phyloP scores from a whole-genome alignment of 345 rosid species.

The Eucalyptus regnans region DNA sequence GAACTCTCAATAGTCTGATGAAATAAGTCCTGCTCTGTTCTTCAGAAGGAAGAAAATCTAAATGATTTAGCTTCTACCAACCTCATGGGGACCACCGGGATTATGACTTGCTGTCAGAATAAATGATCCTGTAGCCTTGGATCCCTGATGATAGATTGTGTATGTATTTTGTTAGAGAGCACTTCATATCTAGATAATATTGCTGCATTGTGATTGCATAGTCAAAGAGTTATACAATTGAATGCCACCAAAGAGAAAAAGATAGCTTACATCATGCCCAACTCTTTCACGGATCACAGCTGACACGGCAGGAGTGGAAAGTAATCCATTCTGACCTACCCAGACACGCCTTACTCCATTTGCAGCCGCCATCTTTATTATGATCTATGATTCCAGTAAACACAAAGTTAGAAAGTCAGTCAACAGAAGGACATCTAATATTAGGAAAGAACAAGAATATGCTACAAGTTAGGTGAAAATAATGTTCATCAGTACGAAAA shows the following conservation, averaged over 20 bases:
- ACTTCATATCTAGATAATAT: neutral
- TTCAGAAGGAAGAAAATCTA: neutral
- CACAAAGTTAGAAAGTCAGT: neutral
- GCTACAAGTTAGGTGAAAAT: neutral
- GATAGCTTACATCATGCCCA: conserved; percentile 68
- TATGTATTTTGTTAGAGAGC: neutral
- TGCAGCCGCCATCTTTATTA: conserved; percentile 89
- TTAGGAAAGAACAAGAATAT: neutral
- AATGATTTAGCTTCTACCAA: neutral
- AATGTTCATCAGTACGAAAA: neutral
- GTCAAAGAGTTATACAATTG: neutral
- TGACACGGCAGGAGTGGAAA: conserved; percentile 99
- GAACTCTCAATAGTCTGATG: neutral
- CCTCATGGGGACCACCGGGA: conserved; percentile 99
- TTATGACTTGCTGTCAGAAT: conserved; percentile 99
- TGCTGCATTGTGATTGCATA: neutral
- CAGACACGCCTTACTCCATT: conserved; percentile 92
- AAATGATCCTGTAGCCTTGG: conserved; percentile 89
- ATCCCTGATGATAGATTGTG: conserved; percentile 39
- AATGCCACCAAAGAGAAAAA: neutral
- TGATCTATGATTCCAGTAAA: conserved; percentile 32
- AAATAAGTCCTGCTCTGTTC: neutral
- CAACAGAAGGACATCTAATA: neutral
- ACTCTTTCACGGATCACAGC: conserved; percentile 92
- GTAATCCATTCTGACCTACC: conserved; percentile 92